Conservation (phyloP, 139 green algal genomes). For the Volvox africanus region DNA sequence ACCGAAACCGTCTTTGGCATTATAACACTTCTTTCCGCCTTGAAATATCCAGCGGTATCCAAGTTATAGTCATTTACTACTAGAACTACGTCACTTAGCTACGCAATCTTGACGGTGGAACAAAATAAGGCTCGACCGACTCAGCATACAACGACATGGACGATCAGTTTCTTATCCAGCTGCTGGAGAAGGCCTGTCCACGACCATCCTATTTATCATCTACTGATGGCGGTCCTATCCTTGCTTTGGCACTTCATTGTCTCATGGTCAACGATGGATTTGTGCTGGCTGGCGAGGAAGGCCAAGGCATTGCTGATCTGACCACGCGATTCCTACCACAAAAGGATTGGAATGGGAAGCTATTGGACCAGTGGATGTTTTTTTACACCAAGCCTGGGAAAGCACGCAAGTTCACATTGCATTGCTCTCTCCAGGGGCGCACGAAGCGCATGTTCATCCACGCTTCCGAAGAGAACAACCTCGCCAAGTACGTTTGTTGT, state of each 20-base stretch:
- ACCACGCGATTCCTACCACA: not conserved
- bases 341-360: constrained; percentile 30
- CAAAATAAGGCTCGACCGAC: too few relatives aligned
- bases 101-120: too few relatives aligned
- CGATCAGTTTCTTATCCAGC: not conserved
- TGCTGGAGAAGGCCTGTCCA: constrained; percentile 2
- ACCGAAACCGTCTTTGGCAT: too few relatives aligned
- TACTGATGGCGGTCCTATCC: not conserved
- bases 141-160: not conserved
- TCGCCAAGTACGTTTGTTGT: not conserved
- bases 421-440: constrained; percentile 37
- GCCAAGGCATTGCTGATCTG: not conserved
- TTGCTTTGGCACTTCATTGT: constrained; percentile 11
- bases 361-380: constrained; percentile 47
- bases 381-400: constrained; percentile 33
- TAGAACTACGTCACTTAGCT: too few relatives aligned
- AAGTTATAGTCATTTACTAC: too few relatives aligned
- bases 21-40: too few relatives aligned
- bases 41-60: too few relatives aligned
- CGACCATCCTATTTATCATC: not conserved
- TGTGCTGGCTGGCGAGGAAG: not conserved
- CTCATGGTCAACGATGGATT: constrained; percentile 30
- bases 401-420: constrained; percentile 44
- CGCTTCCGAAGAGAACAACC: constrained; percentile 23
- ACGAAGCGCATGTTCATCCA: constrained; percentile 47